Base-by-base conservation (phyloP, 2,329 filamentous ascomycete genomes). In the Pseudocercospora crystallina region DNA sequence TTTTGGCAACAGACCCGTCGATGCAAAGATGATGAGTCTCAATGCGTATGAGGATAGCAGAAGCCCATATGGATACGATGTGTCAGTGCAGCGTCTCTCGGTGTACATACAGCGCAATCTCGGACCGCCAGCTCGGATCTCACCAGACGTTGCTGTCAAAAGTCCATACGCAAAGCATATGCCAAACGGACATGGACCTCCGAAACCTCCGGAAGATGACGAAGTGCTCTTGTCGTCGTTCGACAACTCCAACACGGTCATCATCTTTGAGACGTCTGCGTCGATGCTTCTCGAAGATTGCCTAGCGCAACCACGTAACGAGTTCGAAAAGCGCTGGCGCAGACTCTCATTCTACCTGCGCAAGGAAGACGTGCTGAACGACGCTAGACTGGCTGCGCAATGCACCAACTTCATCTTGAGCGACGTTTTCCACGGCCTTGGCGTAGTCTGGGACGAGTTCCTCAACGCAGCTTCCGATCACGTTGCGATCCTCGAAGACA, bases 271-370 rank as follows among this genome's bases (percentile, higher is more conserved):
- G 53, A 73, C 76, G 41, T 76, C 76, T 0, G 71, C 76, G 26
- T 74, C 74, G 2, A 69, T 71, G 13, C 70, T 68, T 9, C 72
- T 76, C 20, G 69, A 75, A 33, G 75, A 80, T 55, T 80, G 77
- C 1, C 55, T 80, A 8, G 73, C 80, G 14, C 67, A 73, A 2
- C 76, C 78, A 3, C 69, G 77, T 11, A 71, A 76, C 38, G 73
- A 78, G 49, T 72, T 76, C 41, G 78, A 80, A 60, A 69, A 69
- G n/a, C 69, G 73, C n/a, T 80, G 78, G 78, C 71, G 77, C 8
- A 67, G 78, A 5, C 62, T 80, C 5, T 75, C 76, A 0, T 79
- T 79, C 54, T 77, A 77, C 50, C 66, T 79, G 0, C 70, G 70
- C 2, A 70, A 71, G 30, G 72, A 75, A 42, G 71, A 76, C 9